phyloP scores from a whole-genome alignment of 1,139 yeast species.

The Kodamaea derodonti region DNA sequence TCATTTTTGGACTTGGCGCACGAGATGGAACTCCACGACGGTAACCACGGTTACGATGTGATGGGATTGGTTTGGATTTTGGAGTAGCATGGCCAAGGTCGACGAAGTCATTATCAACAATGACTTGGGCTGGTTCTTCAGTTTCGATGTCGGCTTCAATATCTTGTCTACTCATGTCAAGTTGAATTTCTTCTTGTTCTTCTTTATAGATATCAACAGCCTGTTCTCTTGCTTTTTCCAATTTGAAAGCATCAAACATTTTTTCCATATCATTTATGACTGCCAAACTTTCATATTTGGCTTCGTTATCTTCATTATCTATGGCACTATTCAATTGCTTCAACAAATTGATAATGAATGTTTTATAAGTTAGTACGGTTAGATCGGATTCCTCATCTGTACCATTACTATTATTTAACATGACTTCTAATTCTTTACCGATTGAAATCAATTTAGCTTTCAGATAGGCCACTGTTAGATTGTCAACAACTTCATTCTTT shows the following conservation, averaged over 20 bases:
- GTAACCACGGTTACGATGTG: neutral
- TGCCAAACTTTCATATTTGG: conserved; percentile 55
- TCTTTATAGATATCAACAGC: neutral
- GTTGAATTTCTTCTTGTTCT: neutral
- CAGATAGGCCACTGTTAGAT: conserved; percentile 50
- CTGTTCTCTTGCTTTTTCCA: conserved; percentile 27
- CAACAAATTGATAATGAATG: conserved; percentile 48
- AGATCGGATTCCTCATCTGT: conserved; percentile 15
- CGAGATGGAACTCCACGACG: conserved; percentile 6
- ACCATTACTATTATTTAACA: conserved; percentile 20
- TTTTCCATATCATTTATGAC: conserved; percentile 59
- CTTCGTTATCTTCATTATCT: conserved; percentile 45
- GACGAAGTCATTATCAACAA: conserved; percentile 1
- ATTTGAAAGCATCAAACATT: conserved; percentile 52
- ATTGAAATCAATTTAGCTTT: conserved; percentile 54
- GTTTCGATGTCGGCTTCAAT: neutral
- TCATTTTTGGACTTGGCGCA: conserved; percentile 9
- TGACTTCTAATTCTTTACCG: conserved; percentile 49
- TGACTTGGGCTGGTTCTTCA: neutral
- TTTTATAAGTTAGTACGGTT: conserved; percentile 47
- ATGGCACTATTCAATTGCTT: conserved; percentile 51
- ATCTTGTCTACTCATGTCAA: neutral
- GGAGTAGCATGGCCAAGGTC: conserved; percentile 1
- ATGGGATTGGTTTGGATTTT: neutral
- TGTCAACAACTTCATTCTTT: conserved; percentile 46